Percentiles rank a stretch among this genome's conserved stretches.
These are phyloP conservation scores for Lentithecium fluviatile DNA, from an alignment of 495 filamentous ascomycete species.

Conservation along the genomic window DNA sequence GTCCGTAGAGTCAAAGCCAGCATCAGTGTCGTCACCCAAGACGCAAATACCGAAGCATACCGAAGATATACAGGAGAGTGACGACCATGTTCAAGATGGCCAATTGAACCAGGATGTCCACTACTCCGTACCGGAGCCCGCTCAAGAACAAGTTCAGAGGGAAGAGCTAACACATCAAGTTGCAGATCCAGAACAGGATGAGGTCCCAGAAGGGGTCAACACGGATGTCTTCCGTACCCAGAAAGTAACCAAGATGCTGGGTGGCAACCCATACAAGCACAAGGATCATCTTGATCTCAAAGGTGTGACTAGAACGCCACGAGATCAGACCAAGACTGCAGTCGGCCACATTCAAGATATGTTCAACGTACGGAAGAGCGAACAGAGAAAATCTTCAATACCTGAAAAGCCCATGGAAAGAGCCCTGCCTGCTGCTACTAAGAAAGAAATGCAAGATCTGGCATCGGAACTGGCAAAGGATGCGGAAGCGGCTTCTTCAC, in stretches of 20 bases:
- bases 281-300: slow-evolving; percentile 35
- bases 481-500: slow-evolving; percentile 14
- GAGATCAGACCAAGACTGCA: slow-evolving; percentile 38
- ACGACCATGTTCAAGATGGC: slow-evolving; percentile 40
- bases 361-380: slow-evolving; percentile 44
- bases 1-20: slow-evolving; percentile 47
- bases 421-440: slow-evolving; percentile 11
- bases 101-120: slow-evolving; percentile 60
- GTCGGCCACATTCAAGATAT: slow-evolving; percentile 46
- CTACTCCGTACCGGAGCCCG: slow-evolving; percentile 44
- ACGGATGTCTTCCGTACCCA: slow-evolving; percentile 62
- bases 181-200: slow-evolving; percentile 44
- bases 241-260: slow-evolving; percentile 57
- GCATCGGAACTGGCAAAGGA: slow-evolving; percentile 44
- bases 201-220: slow-evolving; percentile 57
- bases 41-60: slow-evolving; percentile 59
- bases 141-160: slow-evolving; percentile 13
- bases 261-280: slow-evolving; percentile 37
- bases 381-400: slow-evolving; percentile 26
- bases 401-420: slow-evolving; percentile 17
- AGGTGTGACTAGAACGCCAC: slow-evolving; percentile 35
- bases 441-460: slow-evolving; percentile 39
- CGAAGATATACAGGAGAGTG: slow-evolving; percentile 47
- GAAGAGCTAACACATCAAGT: slow-evolving; percentile 29
- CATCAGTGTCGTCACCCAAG: slow-evolving; percentile 56